phyloP scores from a whole-genome alignment of 768 basidiomycete genomes.

The Termitomyces sp. region DNA sequence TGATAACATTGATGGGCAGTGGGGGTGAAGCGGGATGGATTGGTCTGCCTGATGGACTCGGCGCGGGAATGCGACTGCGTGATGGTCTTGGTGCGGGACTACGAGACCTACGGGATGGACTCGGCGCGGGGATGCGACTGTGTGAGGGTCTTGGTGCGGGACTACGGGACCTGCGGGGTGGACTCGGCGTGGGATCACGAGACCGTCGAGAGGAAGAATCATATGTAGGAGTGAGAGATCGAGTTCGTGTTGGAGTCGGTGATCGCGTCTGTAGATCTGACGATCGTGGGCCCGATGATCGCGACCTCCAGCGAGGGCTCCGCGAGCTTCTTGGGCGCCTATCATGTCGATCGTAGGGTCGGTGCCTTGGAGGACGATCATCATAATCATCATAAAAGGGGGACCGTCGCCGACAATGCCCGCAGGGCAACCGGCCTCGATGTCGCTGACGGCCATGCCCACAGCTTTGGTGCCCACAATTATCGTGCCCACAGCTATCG shows the following conservation, averaged over 20 bases:
- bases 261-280: neutral
- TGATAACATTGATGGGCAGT: constrained; percentile 10
- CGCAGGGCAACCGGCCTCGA: constrained; percentile 5
- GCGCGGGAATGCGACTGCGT: neutral
- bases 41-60: neutral
- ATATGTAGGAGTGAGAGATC: neutral
- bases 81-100: neutral
- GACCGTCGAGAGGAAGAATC: neutral
- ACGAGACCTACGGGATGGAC: neutral
- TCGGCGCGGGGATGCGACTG: neutral
- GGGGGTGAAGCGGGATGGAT: neutral
- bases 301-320: neutral
- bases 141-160: no score
- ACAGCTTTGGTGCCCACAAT: neutral
- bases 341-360: neutral
- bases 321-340: neutral
- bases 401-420: constrained; percentile 1
- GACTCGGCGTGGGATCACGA: neutral
- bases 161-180: neutral
- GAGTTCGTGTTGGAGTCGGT: neutral
- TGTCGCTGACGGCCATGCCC: neutral
- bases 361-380: neutral
- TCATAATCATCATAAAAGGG: neutral
- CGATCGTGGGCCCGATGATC: neutral
- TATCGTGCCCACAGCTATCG: neutral